These are phyloP conservation scores for Lepidium africanum DNA, from an alignment of 345 rosid species.

Conservation along the genomic window DNA sequence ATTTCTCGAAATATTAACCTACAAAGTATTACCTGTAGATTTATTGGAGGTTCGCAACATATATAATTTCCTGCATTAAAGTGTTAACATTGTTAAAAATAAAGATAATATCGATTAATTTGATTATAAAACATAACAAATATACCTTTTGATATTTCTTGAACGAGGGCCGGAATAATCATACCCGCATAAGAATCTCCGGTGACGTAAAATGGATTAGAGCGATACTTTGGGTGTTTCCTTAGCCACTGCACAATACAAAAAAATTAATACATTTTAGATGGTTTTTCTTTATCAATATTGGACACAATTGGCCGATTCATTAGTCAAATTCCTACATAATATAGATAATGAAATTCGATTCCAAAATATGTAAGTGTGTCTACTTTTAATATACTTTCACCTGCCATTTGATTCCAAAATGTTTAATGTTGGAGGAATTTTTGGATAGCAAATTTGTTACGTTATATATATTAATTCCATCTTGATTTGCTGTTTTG, in stretches of 20 bases:
- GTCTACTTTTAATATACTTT: too few species aligned
- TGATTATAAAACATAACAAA: not conserved
- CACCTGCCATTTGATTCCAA: too few species aligned
- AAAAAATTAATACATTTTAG: not conserved
- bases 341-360: too few species aligned
- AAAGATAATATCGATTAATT: not conserved
- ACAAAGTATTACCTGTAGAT: conserved; percentile 25
- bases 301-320: too few species aligned
- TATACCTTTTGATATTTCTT: conserved; percentile 26
- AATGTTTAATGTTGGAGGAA: too few species aligned
- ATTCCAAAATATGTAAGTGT: too few species aligned
- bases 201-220: conserved; percentile 42
- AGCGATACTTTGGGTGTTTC: conserved; percentile 39
- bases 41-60: conserved; percentile 19
- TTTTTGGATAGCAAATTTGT: too few species aligned
- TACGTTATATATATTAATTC: too few species aligned
- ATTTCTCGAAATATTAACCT: too few species aligned
- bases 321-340: too few species aligned
- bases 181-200: conserved; percentile 72
- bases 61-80: not conserved
- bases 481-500: too few species aligned
- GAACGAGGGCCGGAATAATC: conserved; percentile 41
- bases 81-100: not conserved
- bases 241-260: conserved; percentile 43
- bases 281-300: too few species aligned